A percentile compares a stretch with the other conserved stretches of the same genome.
These are phyloP conservation scores for Lyophyllum shimeji DNA, from an alignment of 768 basidiomycete genomes.

Conservation along the genomic window DNA sequence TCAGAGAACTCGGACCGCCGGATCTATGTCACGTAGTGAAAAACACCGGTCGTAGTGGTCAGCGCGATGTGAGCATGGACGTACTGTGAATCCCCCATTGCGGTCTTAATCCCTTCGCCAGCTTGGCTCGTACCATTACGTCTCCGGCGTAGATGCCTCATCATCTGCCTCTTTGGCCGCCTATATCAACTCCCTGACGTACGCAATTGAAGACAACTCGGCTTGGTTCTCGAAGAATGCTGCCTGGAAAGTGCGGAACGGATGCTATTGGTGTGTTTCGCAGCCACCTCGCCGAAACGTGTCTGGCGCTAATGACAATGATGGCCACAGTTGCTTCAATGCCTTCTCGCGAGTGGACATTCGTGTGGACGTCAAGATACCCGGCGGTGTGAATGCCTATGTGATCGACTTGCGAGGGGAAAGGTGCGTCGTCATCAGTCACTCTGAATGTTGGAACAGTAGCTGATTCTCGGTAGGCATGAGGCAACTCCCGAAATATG, in stretches of 20 bases:
- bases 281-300: neutral
- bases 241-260: constrained; percentile 88
- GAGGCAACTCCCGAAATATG: constrained; percentile 91
- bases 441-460: neutral
- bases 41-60: constrained; percentile 77
- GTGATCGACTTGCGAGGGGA: constrained; percentile 94
- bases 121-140: constrained; percentile 96
- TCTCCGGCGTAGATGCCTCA: constrained; percentile 98
- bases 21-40: constrained; percentile 97
- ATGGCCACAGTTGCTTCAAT: constrained; percentile 91
- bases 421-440: constrained; percentile 51
- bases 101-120: constrained; percentile 26
- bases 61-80: constrained; percentile 73
- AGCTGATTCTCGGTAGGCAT: constrained; percentile 50
- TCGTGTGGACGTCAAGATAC: constrained; percentile 97
- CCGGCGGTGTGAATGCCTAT: constrained; percentile 94
- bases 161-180: constrained; percentile 97
- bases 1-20: constrained; percentile 96
- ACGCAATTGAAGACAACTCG: constrained; percentile 85
- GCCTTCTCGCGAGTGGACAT: constrained; percentile 97
- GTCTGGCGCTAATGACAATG: neutral
- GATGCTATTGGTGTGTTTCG: constrained; percentile 80
- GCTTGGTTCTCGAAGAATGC: constrained; percentile 90
- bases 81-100: neutral
- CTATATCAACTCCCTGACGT: constrained; percentile 98